Percentiles rank a stretch among this genome's conserved stretches.
These are phyloP conservation scores for Metschnikowia proteae DNA, from an alignment of 805 yeast genomes.

Conservation along the genomic window DNA sequence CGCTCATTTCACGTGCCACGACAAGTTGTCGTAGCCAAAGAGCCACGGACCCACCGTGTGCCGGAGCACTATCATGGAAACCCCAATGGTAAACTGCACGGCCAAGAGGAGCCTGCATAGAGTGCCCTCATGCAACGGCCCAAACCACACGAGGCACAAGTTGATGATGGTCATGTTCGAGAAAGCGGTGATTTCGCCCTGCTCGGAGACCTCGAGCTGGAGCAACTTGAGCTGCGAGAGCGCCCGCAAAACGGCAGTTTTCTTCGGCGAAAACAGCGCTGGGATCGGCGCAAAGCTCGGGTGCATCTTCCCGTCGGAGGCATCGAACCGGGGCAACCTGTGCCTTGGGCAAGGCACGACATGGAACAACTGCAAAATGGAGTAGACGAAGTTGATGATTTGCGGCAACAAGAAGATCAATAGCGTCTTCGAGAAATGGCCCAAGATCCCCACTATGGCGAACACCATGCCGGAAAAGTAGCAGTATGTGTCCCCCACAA, in stretches of 20 bases:
- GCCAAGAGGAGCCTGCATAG: conserved; percentile 58
- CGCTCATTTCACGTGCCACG: conserved; percentile 32
- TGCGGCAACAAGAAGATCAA: conserved; percentile 86
- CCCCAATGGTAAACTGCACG: conserved; percentile 64
- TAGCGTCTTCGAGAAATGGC: conserved; percentile 93
- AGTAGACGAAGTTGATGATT: conserved; percentile 82
- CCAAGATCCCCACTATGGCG: conserved; percentile 93
- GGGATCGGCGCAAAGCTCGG: conserved; percentile 46
- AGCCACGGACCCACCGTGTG: conserved; percentile 82
- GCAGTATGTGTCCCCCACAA: conserved; percentile 98
- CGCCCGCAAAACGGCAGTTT: conserved; percentile 34
- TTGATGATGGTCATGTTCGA: conserved; percentile 89
- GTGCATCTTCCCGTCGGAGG: conserved; percentile 64
- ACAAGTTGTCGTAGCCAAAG: conserved; percentile 83
- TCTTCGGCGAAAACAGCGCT: conserved; percentile 20
- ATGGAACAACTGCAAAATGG: conserved; percentile 87
- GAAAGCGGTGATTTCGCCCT: conserved; percentile 38
- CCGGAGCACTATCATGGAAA: conserved; percentile 63
- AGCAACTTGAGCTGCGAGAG: conserved; percentile 52
- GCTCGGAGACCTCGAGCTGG: conserved; percentile 23
- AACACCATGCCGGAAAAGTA: conserved; percentile 98
- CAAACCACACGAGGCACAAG: conserved; percentile 75
- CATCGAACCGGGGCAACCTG: conserved; percentile 76
- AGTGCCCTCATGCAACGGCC: conserved; percentile 83
- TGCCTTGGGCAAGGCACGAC: conserved; percentile 94